Evolutionary conservation across 768 basidiomycete genomes (phyloP), one percentile per base, ranked within the genome.

Genomic region (Macrocybe gigantea): DNA sequence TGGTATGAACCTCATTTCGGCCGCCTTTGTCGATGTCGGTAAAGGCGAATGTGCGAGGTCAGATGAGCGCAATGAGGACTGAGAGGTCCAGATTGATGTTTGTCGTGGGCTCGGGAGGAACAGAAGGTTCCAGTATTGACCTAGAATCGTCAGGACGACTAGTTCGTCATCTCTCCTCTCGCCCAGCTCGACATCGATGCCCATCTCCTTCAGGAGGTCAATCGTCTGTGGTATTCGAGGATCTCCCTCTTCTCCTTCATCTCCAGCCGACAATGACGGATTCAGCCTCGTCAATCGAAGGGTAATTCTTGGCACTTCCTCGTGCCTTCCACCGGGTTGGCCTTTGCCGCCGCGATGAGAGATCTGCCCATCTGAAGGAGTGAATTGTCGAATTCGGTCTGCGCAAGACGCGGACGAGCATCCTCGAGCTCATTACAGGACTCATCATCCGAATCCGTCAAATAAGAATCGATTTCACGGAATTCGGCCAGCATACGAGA

Each of bases 11-110:
- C 86, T 75, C 9, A 63, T 59, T 13, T 80, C 71, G 0, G 88
- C 82, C 33, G 83, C 84, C 10, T 77, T 75, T 0, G 73, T 54
- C 0, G 73, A 70, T 0, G 50, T 37, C 0, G 91, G 92, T 0
- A 91, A 68, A 1, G 75, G 70, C 0, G 82, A 71, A 62, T 93
- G 91, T 0, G 87, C 85, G 44, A 90, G 79, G 52, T 91, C 89
- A 8, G 88, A 90, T 75, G 30, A 93, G 74, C 0, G 93, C 91
- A 46, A 95, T 85, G 40, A 95, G 75, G 1, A 87, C 74, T 1
- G 89, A 93, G 8, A 95, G 72, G 59, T 95, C 93, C 33, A 93
- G 75, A 53, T 92, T 88, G 63, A 95, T 72, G 41, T 73, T 67
- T 5, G 56, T 55, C 0, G 85, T 87, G 1, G 85, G 86, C 7